Evolutionary conservation across 2,329 filamentous ascomycete species (phyloP).

Genomic region (Bimuria novae-zelandiae): DNA sequence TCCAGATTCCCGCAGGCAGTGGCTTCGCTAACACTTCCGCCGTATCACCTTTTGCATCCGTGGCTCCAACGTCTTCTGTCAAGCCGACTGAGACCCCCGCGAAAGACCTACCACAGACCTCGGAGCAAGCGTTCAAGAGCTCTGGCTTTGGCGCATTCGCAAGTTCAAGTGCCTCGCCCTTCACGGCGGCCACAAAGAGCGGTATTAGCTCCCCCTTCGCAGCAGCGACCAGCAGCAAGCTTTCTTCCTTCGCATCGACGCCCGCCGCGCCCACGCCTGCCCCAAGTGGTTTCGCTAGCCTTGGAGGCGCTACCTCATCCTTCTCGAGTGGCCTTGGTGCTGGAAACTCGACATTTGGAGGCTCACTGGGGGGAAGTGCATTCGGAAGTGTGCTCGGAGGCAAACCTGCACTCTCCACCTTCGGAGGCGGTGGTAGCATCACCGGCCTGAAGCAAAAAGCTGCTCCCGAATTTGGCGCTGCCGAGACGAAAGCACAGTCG

Average conservation of each 20-base stretch:
- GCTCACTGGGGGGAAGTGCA: slow-evolving; percentile 41
- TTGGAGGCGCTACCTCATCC: slow-evolving; percentile 35
- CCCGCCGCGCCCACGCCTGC: slow-evolving; percentile 16
- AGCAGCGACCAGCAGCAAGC: slow-evolving; percentile 27
- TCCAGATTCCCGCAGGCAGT: slow-evolving; percentile 43
- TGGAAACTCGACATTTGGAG: slow-evolving; percentile 50
- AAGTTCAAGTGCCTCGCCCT: slow-evolving; percentile 43
- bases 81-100: slow-evolving; percentile 21
- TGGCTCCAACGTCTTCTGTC: slow-evolving; percentile 44
- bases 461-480: slow-evolving; percentile 56
- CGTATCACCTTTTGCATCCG: slow-evolving; percentile 54
- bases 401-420: slow-evolving; percentile 61
- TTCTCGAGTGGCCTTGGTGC: slow-evolving; percentile 39
- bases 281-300: slow-evolving; percentile 39
- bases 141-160: slow-evolving; percentile 53
- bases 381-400: slow-evolving; percentile 32
- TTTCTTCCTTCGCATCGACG: slow-evolving; percentile 35
- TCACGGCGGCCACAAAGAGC: slow-evolving; percentile 32
- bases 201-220: slow-evolving; percentile 45
- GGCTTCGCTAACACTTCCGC: slow-evolving; percentile 53
- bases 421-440: slow-evolving; percentile 59
- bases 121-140: slow-evolving; percentile 56
- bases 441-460: slow-evolving; percentile 62
- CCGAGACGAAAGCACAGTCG: slow-evolving; percentile 46
- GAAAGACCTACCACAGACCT: slow-evolving; percentile 43